phyloP scores from a whole-genome alignment of 345 rosid genomes.

The Aquilaria yunnanensis region DNA sequence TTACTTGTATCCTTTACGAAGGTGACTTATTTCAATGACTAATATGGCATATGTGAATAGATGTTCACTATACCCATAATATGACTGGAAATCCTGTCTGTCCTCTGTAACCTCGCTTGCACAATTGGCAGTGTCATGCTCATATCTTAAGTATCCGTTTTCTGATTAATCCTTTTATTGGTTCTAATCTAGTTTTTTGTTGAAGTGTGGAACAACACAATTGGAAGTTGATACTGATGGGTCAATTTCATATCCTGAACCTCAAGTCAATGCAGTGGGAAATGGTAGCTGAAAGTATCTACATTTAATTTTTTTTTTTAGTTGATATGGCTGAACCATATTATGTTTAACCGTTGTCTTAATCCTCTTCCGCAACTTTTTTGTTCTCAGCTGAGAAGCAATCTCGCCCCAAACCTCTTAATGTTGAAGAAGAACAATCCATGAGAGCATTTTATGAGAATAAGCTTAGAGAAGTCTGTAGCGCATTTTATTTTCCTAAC shows the following conservation, averaged over 20 bases:
- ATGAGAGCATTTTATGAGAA: constrained; percentile 87
- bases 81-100: too few relatives aligned
- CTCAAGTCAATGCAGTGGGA: constrained; percentile 40
- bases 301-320: not conserved
- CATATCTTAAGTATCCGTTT: not conserved
- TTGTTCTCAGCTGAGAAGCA: constrained; percentile 59
- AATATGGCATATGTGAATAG: too few relatives aligned
- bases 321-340: not conserved
- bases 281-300: constrained; percentile 34
- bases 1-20: too few relatives aligned
- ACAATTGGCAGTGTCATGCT: too few relatives aligned
- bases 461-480: constrained; percentile 94
- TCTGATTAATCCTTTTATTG: not conserved
- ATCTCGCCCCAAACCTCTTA: constrained; percentile 74
- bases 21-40: too few relatives aligned
- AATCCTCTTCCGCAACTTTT: constrained; percentile 7
- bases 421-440: constrained; percentile 77
- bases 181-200: constrained; percentile 16
- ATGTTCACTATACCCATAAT: too few relatives aligned
- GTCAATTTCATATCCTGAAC: constrained; percentile 60
- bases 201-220: constrained; percentile 73
- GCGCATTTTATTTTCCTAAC: constrained; percentile 91
- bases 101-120: too few relatives aligned
- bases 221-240: constrained; percentile 89
- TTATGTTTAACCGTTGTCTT: not conserved